Evolutionary conservation across 371 early-diverging fungal genomes (phyloP), one percentile per base, ranked within the genome.

Genomic region (Mucor piriformis): DNA sequence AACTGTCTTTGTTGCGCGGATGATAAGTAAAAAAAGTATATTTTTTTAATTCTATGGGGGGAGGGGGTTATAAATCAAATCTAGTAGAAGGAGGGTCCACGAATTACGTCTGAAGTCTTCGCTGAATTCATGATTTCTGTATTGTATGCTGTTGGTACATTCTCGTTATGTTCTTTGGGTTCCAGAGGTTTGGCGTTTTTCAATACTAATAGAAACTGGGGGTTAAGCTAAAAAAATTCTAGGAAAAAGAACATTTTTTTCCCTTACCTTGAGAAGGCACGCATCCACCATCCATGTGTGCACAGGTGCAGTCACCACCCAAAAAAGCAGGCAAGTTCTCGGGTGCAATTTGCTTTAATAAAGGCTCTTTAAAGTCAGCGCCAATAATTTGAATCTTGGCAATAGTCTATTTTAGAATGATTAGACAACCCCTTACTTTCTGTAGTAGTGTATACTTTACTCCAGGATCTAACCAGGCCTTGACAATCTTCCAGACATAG

Each of bases 381-480:
- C 91, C 91, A 15, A 90, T 69, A 20, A 93, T 92, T 50, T 87
- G 87, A 49, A 93, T 90, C 69, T 93, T 92, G 21, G 84, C 86
- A 59, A 91, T 81, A 38, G 88, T 88, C 77, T 75, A 54, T 27
- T 29, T 11, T 33, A 13, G 34, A 24, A 54, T 32, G 5, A 42
- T 21, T 37, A 11, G 15, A 21, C 46, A 46, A 23, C 2, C 6
- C 24, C 20, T n/a, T n/a, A n/a, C 18, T 16, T 24, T 46, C 5
- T 43, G 16, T 21, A 21, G 11, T 40, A 18, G 16, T 57, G n/a
- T 33, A 7, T 32, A 6, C 7, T 24, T 68, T 73, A 79, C 76
- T 20, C 89, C 89, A 34, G 92, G 90, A 71, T 93, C 93, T 44
- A 94, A 74, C 92, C 92, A 93, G 35, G 77, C 82, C 65, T 88